These are phyloP conservation scores for Citrus medica DNA, from an alignment of 345 rosid genomes.

Conservation along the genomic window DNA sequence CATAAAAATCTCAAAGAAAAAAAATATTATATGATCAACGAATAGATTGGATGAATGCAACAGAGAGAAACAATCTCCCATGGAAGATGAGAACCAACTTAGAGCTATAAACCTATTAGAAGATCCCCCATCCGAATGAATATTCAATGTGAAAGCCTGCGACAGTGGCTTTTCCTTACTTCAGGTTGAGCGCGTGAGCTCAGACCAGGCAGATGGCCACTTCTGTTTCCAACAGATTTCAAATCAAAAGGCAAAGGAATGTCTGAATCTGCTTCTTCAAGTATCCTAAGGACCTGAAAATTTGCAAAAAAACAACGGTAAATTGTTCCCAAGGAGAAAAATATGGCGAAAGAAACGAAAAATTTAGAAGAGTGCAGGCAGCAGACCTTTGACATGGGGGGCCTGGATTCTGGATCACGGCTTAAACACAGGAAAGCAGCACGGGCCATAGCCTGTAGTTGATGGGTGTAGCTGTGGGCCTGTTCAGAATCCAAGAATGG, in stretches of 20 bases:
- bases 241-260: conserved; percentile 43
- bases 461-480: conserved; percentile 27
- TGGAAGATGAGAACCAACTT: background rate
- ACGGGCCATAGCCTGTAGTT: conserved; percentile 43
- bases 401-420: conserved; percentile 51
- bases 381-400: conserved; percentile 58
- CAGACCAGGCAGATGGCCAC: conserved; percentile 51
- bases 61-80: background rate
- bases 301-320: background rate
- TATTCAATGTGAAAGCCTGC: conserved; percentile 41
- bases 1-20: background rate
- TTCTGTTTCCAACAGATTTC: conserved; percentile 53
- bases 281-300: conserved; percentile 43
- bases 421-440: conserved; percentile 46
- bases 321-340: background rate
- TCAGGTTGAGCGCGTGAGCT: conserved; percentile 26
- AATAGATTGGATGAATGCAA: background rate
- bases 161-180: conserved; percentile 35
- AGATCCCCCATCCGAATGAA: background rate
- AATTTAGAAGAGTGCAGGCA: background rate
- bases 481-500: conserved; percentile 35
- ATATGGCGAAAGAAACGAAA: too few relatives aligned
- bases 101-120: background rate
- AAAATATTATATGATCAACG: background rate
- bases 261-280: conserved; percentile 50